phyloP scores from a whole-genome alignment of 2,329 filamentous ascomycete genomes.

The Colletotrichum magnum region DNA sequence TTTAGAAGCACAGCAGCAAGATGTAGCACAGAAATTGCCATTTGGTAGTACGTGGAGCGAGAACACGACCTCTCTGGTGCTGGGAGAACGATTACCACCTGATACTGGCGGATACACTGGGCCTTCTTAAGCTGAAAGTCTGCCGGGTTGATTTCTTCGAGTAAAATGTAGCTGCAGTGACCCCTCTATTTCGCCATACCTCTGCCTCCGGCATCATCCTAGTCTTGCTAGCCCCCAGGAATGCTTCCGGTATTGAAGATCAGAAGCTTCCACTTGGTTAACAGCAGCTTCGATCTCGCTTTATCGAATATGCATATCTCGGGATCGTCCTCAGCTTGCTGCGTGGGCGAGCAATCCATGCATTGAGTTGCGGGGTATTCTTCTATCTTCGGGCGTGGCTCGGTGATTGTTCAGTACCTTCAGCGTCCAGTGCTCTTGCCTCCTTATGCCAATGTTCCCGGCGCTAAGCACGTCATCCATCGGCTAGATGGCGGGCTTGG shows the following conservation, averaged over 20 bases:
- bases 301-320: background rate
- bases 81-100: too few species aligned
- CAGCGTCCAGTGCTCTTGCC: background rate
- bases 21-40: too few species aligned
- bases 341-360: too few species aligned
- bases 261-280: background rate
- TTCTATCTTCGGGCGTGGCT: background rate
- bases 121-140: too few species aligned
- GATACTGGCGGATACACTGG: too few species aligned
- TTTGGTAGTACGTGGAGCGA: too few species aligned
- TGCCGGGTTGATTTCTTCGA: too few species aligned
- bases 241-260: background rate
- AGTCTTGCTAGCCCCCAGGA: too few species aligned
- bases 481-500: background rate
- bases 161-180: background rate
- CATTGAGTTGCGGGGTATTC: too few species aligned
- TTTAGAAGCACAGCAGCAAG: background rate
- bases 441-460: background rate
- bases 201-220: too few species aligned
- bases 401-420: background rate
- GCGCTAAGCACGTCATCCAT: slow-evolving; percentile 4
- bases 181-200: slow-evolving; percentile 31
- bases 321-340: too few species aligned
- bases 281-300: background rate
- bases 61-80: too few species aligned